phyloP scores from a whole-genome alignment of 2,329 filamentous ascomycete species.

The Elsinoe fawcettii region DNA sequence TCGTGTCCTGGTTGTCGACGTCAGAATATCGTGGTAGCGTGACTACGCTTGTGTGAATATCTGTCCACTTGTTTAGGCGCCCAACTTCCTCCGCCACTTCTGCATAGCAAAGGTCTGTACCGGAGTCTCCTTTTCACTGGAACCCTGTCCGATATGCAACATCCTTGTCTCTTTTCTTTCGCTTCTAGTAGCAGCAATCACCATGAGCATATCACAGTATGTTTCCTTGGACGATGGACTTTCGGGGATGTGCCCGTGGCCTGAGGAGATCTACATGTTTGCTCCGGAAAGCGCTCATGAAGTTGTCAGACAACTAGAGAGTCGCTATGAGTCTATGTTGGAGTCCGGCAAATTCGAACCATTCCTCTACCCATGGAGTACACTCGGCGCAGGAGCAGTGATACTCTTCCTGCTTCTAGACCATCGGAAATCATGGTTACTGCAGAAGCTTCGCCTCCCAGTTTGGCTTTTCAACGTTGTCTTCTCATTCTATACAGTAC shows the following conservation, averaged over 20 bases:
- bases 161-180: background rate
- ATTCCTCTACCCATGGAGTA: slow-evolving; percentile 39
- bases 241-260: too few relatives aligned
- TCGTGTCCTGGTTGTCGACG: background rate
- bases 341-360: slow-evolving; percentile 34
- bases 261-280: too few relatives aligned
- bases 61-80: background rate
- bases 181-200: background rate
- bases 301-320: slow-evolving; percentile 21
- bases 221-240: background rate
- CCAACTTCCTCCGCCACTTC: background rate
- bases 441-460: slow-evolving; percentile 37
- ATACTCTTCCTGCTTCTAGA: slow-evolving; percentile 47
- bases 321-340: slow-evolving; percentile 34
- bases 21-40: background rate
- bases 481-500: slow-evolving; percentile 38
- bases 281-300: slow-evolving; percentile 15
- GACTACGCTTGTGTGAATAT: background rate
- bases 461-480: slow-evolving; percentile 39
- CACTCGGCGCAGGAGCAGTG: slow-evolving; percentile 33
- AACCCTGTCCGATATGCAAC: background rate
- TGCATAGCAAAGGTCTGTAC: background rate
- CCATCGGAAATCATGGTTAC: slow-evolving; percentile 34
- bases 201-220: background rate
- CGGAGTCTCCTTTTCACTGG: background rate